Percentiles rank a stretch among this genome's conserved stretches.
Evolutionary conservation across 805 yeast genomes (phyloP).

Genomic region (Kodamaea nitidulidarum): DNA sequence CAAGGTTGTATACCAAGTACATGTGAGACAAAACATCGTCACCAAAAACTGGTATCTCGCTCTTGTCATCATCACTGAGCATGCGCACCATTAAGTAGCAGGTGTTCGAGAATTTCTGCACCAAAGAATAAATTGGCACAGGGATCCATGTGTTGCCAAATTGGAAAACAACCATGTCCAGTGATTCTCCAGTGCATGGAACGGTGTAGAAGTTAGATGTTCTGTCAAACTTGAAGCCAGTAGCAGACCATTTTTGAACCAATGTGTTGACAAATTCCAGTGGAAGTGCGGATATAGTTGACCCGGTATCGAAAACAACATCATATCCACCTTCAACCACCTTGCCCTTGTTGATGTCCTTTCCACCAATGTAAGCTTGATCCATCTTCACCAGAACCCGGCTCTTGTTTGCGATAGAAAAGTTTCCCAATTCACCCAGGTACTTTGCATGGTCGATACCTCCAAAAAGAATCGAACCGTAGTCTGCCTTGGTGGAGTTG

Average conservation of each 20-base stretch:
- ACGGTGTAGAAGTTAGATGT: slow-evolving; percentile 7
- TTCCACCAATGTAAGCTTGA: slow-evolving; percentile 3
- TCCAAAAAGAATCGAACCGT: slow-evolving; percentile 66
- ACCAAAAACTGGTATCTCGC: slow-evolving; percentile 38
- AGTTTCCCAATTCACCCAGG: slow-evolving; percentile 39
- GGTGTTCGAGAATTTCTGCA: slow-evolving; percentile 8
- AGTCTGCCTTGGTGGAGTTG: slow-evolving; percentile 35
- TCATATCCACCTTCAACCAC: slow-evolving; percentile 7
- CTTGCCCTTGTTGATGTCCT: not conserved
- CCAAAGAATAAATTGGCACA: slow-evolving; percentile 5
- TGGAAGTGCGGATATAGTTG: slow-evolving; percentile 8
- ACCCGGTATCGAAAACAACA: slow-evolving; percentile 8
- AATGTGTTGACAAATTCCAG: slow-evolving; percentile 6
- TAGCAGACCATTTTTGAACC: slow-evolving; percentile 7
- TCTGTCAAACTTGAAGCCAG: slow-evolving; percentile 5
- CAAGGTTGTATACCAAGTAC: slow-evolving; percentile 61
- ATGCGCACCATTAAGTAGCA: slow-evolving; percentile 8
- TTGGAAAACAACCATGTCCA: slow-evolving; percentile 3
- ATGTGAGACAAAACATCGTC: slow-evolving; percentile 60
- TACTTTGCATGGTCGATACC: slow-evolving; percentile 66
- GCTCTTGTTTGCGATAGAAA: slow-evolving; percentile 4
- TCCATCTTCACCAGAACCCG: slow-evolving; percentile 6
- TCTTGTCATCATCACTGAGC: not conserved
- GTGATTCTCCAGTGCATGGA: slow-evolving; percentile 4
- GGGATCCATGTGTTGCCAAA: slow-evolving; percentile 8